phyloP scores from a whole-genome alignment of 352 stramenopile species.

The Pythium phragmiticola region DNA sequence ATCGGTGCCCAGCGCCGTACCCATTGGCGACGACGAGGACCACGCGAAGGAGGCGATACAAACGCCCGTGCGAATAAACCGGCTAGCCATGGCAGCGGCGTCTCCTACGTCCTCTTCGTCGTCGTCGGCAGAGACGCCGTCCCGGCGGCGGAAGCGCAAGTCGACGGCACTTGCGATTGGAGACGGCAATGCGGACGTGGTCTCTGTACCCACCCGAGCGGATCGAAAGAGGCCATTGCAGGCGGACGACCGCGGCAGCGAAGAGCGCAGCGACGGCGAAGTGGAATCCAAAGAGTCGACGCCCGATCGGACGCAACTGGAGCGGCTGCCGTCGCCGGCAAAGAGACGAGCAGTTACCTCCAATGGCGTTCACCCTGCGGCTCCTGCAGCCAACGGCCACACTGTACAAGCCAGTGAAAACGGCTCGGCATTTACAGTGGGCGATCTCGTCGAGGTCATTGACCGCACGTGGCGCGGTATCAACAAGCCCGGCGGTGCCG shows the following conservation, averaged over 20 bases:
- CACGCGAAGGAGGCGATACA: conserved; percentile 4
- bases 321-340: background rate
- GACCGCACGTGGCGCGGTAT: conserved; percentile 89
- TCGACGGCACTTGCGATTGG: too few relatives aligned
- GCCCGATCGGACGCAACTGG: background rate
- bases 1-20: conserved; percentile 18
- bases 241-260: too few relatives aligned
- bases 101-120: background rate
- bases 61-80: conserved; percentile 28
- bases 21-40: background rate
- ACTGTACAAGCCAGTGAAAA: background rate
- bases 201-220: conserved; percentile 5
- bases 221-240: background rate
- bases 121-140: background rate
- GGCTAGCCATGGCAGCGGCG: background rate
- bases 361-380: conserved; percentile 1
- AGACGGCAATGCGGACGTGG: background rate
- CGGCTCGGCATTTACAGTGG: conserved; percentile 28
- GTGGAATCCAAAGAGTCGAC: conserved; percentile 6
- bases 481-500: conserved; percentile 90
- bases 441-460: conserved; percentile 85
- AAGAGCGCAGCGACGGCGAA: background rate
- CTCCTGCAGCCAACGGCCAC: background rate
- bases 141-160: conserved; percentile 17
- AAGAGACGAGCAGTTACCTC: conserved; percentile 11